phyloP scores from a whole-genome alignment of 441 rosid genomes.

The Mallotus japonicus region DNA sequence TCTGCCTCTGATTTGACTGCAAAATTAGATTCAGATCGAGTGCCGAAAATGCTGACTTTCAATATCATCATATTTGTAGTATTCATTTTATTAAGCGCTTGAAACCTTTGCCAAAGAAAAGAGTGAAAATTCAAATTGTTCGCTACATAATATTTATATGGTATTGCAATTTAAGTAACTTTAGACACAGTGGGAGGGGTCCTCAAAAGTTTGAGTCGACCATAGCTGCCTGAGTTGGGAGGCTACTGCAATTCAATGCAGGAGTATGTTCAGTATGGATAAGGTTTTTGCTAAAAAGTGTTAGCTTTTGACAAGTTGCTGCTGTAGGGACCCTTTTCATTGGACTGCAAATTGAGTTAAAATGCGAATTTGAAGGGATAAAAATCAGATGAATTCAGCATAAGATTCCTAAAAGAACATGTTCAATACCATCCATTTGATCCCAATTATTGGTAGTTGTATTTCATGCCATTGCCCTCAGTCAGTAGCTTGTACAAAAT shows the following conservation, averaged over 20 bases:
- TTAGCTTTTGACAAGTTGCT: background rate
- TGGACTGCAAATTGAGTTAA: background rate
- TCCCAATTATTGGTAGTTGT: background rate
- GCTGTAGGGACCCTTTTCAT: background rate
- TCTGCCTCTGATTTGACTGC: too few species aligned
- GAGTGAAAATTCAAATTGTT: too few species aligned
- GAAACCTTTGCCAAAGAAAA: too few species aligned
- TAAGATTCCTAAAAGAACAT: constrained; percentile 10
- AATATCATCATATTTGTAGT: too few species aligned
- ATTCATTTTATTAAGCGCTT: too few species aligned
- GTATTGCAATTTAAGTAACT: background rate
- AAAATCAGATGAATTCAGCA: background rate
- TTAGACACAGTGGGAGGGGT: background rate
- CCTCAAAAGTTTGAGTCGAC: background rate
- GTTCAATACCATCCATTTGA: constrained; percentile 8
- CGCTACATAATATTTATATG: background rate
- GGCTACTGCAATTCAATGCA: background rate
- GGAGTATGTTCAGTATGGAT: background rate
- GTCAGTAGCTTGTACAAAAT: background rate
- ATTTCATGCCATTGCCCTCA: background rate
- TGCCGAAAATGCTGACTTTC: too few species aligned
- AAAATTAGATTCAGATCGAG: too few species aligned
- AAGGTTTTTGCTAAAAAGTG: background rate
- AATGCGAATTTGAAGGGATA: background rate
- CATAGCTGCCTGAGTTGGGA: background rate